These are phyloP conservation scores for Sporothrix humicola DNA, from an alignment of 2,329 filamentous ascomycete species.

Conservation along the genomic window DNA sequence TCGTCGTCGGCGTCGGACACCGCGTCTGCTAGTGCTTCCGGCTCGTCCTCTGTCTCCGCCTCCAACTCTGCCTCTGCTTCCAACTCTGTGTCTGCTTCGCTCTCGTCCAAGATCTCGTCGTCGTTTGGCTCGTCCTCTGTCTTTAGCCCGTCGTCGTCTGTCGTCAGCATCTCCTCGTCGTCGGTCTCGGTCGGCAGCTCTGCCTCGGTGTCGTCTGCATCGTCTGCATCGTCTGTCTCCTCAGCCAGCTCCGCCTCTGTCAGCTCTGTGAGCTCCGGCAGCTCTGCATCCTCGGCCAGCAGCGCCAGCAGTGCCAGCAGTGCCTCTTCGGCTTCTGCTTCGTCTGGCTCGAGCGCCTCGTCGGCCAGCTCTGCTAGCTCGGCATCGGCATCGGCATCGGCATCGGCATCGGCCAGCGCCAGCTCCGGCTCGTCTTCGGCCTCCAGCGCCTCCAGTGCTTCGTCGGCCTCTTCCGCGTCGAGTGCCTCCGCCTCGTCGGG, in stretches of 20 bases:
- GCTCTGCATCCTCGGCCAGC: neutral
- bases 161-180: constrained; percentile 7
- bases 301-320: neutral
- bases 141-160: neutral
- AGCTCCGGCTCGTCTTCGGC: neutral
- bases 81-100: neutral
- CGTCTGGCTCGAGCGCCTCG: neutral
- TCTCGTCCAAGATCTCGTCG: neutral
- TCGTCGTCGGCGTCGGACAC: neutral
- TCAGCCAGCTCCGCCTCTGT: neutral
- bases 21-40: neutral
- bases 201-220: neutral
- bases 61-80: neutral
- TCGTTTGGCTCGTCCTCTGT: neutral
- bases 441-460: neutral
- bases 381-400: neutral
- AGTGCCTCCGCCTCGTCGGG: neutral
- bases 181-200: neutral
- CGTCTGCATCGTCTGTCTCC: neutral
- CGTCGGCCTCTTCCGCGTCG: neutral
- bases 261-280: neutral
- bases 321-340: neutral
- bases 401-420: neutral
- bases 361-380: neutral
- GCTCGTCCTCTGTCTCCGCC: neutral